phyloP scores from a whole-genome alignment of 352 stramenopile species.

The Thraustotheca clavata region DNA sequence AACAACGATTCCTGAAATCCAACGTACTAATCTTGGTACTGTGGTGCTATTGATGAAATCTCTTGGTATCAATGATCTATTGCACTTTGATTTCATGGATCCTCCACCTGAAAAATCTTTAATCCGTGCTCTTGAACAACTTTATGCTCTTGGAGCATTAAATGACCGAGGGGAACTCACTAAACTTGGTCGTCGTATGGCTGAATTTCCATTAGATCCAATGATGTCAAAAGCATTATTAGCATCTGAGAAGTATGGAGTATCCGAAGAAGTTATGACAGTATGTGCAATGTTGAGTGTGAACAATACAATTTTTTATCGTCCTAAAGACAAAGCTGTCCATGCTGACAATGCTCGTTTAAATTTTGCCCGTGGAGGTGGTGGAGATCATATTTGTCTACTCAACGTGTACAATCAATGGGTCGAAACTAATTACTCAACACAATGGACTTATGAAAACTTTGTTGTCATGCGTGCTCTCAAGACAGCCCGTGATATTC shows the following conservation, averaged over 20 bases:
- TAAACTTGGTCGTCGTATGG: constrained; percentile 92
- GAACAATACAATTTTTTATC: constrained; percentile 98
- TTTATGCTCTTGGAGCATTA: constrained; percentile 98
- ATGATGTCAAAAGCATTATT: constrained; percentile 94
- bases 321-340: constrained; percentile 97
- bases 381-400: constrained; percentile 96
- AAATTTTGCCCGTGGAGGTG: constrained; percentile 96
- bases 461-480: constrained; percentile 97
- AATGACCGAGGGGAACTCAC: constrained; percentile 98
- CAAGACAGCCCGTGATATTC: constrained; percentile 96
- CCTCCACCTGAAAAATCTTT: constrained; percentile 96
- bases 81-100: constrained; percentile 99
- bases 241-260: constrained; percentile 86
- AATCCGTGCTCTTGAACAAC: constrained; percentile 96
- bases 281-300: constrained; percentile 98
- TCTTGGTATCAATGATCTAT: constrained; percentile 98
- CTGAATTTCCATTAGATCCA: constrained; percentile 93
- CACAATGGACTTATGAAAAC: constrained; percentile 94
- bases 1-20: constrained; percentile 97
- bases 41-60: constrained; percentile 99
- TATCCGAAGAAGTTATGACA: constrained; percentile 92
- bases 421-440: constrained; percentile 96
- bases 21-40: constrained; percentile 95
- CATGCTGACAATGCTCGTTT: constrained; percentile 97
- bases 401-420: constrained; percentile 98